phyloP scores from a whole-genome alignment of 768 basidiomycete species.

The Lactifluus piperatus region DNA sequence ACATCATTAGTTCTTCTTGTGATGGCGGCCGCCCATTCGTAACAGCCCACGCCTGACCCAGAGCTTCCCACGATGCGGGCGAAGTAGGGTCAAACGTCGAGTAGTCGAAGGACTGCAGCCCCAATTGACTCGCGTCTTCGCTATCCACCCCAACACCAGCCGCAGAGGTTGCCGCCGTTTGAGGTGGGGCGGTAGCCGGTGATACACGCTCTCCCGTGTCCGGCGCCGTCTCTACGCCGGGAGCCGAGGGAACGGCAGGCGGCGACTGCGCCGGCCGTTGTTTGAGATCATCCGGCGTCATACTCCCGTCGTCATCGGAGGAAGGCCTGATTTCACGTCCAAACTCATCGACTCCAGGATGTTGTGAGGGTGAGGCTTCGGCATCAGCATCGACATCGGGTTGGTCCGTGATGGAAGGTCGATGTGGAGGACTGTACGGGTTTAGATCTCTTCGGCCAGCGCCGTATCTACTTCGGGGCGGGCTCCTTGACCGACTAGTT shows the following conservation, averaged over 20 bases:
- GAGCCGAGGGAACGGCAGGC: conserved; percentile 10
- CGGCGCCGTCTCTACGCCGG: background rate
- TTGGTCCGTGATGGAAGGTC: conserved; percentile 18
- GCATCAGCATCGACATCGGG: conserved; percentile 14
- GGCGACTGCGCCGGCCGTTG: conserved; percentile 7
- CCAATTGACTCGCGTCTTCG: background rate
- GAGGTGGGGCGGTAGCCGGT: background rate
- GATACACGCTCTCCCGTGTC: background rate
- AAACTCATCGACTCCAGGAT: conserved; percentile 71
- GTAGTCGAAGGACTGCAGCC: conserved; percentile 63
- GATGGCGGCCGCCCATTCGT: conserved; percentile 62
- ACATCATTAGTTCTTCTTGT: conserved; percentile 71
- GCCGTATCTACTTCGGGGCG: conserved; percentile 44
- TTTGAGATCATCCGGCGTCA: conserved; percentile 10
- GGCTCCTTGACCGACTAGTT: conserved; percentile 69
- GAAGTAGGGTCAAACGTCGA: conserved; percentile 64
- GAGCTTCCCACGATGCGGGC: conserved; percentile 69
- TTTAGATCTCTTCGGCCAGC: conserved; percentile 38
- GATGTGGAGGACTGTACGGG: conserved; percentile 50
- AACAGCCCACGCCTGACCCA: conserved; percentile 69
- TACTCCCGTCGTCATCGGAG: conserved; percentile 31
- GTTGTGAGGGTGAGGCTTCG: conserved; percentile 20
- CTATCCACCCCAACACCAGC: background rate
- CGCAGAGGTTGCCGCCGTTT: background rate
- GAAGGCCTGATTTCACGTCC: conserved; percentile 67